These are phyloP conservation scores for Gossypium sturtianum DNA, from an alignment of 345 rosid species.

Conservation along the genomic window DNA sequence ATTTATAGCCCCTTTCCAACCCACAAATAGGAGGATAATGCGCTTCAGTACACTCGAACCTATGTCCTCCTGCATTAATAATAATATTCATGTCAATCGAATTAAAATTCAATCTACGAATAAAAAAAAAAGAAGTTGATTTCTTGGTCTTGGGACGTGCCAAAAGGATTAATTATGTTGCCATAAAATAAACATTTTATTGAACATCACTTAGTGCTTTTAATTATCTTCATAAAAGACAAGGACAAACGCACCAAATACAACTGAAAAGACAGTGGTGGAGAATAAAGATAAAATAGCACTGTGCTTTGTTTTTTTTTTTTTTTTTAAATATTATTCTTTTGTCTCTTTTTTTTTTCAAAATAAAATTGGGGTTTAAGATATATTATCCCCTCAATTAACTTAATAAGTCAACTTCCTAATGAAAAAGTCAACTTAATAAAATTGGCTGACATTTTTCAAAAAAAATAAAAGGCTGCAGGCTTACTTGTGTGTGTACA, in stretches of 20 bases:
- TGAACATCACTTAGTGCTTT: slow-evolving; percentile 4
- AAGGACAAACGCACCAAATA: slow-evolving; percentile 25
- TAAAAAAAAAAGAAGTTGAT: neutral
- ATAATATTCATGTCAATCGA: too few species aligned
- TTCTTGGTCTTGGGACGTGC: neutral
- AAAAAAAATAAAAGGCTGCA: neutral
- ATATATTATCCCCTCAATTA: slow-evolving; percentile 11
- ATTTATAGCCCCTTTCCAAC: too few species aligned
- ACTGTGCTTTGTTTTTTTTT: slow-evolving; percentile 9
- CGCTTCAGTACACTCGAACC: too few species aligned
- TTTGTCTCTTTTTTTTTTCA: slow-evolving; percentile 3
- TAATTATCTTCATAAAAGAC: slow-evolving; percentile 10
- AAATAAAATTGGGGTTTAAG: slow-evolving; percentile 16
- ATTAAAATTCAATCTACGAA: rapidly evolving
- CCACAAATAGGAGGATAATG: too few species aligned
- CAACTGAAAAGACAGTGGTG: slow-evolving; percentile 40
- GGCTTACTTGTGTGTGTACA: neutral
- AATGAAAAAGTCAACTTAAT: neutral
- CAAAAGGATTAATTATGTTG: neutral
- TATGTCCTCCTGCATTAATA: rapidly evolving
- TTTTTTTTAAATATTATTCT: neutral
- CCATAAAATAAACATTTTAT: neutral
- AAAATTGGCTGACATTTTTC: too few species aligned
- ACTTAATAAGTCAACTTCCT: neutral
- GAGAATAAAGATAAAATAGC: slow-evolving; percentile 34